Percentiles rank a stretch among this genome's conserved stretches.
These are phyloP conservation scores for Dicorynia guianensis DNA, from an alignment of 306 rosid species.

Conservation along the genomic window DNA sequence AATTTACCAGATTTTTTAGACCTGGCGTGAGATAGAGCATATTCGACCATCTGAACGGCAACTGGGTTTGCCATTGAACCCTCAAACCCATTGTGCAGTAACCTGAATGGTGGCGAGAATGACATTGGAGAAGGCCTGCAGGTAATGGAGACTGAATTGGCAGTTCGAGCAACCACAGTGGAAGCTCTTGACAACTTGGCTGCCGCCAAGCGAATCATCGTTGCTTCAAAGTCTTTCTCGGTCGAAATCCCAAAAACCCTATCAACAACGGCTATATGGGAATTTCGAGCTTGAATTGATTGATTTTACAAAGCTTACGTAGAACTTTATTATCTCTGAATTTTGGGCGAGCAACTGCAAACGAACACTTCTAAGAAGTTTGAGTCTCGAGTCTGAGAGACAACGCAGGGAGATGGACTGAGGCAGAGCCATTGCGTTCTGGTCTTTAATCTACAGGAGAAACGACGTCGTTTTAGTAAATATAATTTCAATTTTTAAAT, in stretches of 20 bases:
- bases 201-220: conserved; percentile 61
- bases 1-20: conserved; percentile 73
- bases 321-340: no score
- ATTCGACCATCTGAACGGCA: conserved; percentile 70
- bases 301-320: background rate
- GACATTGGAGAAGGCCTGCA: conserved; percentile 20
- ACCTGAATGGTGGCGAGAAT: conserved; percentile 49
- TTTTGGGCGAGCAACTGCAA: no score
- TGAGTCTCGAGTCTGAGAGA: no score
- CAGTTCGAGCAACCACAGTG: conserved; percentile 34
- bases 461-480: no score
- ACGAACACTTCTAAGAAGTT: no score
- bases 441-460: no score
- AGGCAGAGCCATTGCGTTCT: no score
- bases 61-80: conserved; percentile 59
- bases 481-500: no score
- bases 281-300: background rate
- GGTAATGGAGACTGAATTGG: conserved; percentile 44
- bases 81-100: conserved; percentile 52
- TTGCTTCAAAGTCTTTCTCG: conserved; percentile 8
- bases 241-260: background rate
- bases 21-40: conserved; percentile 82
- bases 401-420: no score
- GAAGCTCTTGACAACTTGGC: conserved; percentile 51
- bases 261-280: background rate